phyloP scores from a whole-genome alignment of 2,329 filamentous ascomycete genomes.

The Orbilia blumenaviensis region DNA sequence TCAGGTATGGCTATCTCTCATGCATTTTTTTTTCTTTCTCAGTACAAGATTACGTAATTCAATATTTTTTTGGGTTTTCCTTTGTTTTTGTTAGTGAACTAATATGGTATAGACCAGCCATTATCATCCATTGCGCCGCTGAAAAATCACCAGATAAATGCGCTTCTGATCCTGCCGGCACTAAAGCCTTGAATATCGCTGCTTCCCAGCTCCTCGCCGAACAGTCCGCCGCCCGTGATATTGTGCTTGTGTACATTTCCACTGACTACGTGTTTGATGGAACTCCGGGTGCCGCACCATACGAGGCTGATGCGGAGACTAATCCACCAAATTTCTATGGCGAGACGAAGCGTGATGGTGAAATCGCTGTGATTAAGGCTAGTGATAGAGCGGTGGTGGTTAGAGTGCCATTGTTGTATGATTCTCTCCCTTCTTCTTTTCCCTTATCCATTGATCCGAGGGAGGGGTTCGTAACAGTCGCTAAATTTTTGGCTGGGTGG shows the following conservation, averaged over 20 bases:
- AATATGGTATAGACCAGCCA: conserved; percentile 75
- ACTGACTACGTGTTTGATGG: conserved; percentile 85
- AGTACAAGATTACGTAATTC: neutral
- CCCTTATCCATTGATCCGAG: neutral
- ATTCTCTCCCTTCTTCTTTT: neutral
- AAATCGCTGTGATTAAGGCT: conserved; percentile 73
- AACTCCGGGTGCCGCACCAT: conserved; percentile 76
- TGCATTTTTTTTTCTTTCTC: neutral
- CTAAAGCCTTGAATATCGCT: conserved; percentile 66
- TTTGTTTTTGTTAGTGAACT: neutral
- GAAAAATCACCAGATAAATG: conserved; percentile 89
- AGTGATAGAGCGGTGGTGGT: conserved; percentile 75
- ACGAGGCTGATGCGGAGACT: conserved; percentile 71
- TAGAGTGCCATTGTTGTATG: conserved; percentile 73
- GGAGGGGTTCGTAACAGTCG: neutral
- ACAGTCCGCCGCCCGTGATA: conserved; percentile 70
- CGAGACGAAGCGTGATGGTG: conserved; percentile 76
- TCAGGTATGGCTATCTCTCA: conserved; percentile 66
- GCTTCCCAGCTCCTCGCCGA: conserved; percentile 74
- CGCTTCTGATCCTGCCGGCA: conserved; percentile 78
- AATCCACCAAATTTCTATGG: conserved; percentile 82
- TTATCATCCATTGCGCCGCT: conserved; percentile 85
- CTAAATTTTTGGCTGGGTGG: neutral
- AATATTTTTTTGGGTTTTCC: neutral
- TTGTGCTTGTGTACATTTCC: conserved; percentile 78